Conservation (phyloP, 2,329 filamentous ascomycete genomes). For the Gnomoniopsis sp. region DNA sequence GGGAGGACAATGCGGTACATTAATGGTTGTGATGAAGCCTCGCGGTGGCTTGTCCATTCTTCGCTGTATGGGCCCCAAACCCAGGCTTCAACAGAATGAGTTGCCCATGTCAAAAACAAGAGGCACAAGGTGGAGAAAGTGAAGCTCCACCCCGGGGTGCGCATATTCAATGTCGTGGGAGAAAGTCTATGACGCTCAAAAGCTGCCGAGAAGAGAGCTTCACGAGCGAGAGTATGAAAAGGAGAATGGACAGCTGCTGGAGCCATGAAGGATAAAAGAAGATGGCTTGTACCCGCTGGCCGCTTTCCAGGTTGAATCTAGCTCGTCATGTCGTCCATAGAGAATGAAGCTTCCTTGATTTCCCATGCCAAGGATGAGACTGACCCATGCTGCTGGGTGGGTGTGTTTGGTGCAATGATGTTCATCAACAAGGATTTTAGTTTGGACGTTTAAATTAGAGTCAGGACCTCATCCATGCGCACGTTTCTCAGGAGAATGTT, state of each 20-base stretch:
- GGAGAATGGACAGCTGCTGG: background rate
- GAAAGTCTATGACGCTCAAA: background rate
- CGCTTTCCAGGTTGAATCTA: no score
- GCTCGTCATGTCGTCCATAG: no score
- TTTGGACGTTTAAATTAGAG: background rate
- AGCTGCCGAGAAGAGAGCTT: background rate
- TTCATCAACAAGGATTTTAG: background rate
- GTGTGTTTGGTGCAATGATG: no score
- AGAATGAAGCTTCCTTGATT: no score
- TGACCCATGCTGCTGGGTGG: background rate
- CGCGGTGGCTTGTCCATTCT: slow-evolving; percentile 3
- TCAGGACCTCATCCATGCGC: background rate
- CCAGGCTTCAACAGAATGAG: background rate
- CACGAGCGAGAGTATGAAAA: background rate
- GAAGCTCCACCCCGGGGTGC: background rate
- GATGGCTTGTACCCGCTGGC: no score
- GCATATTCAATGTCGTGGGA: background rate
- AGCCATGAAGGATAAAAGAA: background rate
- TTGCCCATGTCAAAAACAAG: background rate
- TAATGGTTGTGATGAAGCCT: background rate
- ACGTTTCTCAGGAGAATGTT: no score
- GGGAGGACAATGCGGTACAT: slow-evolving; percentile 11
- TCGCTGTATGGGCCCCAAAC: slow-evolving; percentile 5
- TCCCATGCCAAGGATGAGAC: background rate
- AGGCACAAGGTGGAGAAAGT: background rate